These are phyloP conservation scores for Neonothopanus nambi DNA, from an alignment of 1,284 basidiomycete genomes.

Conservation along the genomic window DNA sequence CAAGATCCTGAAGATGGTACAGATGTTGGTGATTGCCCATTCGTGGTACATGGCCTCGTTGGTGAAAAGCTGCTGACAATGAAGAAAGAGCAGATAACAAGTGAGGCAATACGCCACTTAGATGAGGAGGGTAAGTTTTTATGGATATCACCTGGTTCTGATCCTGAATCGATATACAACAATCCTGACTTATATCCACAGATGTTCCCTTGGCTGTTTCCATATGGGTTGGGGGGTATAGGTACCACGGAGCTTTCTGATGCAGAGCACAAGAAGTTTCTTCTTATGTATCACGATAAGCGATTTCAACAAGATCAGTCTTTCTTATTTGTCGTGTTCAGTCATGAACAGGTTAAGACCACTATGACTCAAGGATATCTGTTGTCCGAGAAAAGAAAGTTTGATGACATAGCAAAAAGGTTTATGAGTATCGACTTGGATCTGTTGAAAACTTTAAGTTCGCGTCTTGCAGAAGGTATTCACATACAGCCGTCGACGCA, in stretches of 20 bases:
- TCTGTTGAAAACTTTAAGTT: slow-evolving; percentile 10
- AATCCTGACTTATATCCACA: no score
- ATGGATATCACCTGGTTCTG: no score
- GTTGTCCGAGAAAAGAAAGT: no score
- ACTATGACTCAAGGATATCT: slow-evolving; percentile 26
- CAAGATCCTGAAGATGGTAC: slow-evolving; percentile 17
- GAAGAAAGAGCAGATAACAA: no score
- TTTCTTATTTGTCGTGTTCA: slow-evolving; percentile 30
- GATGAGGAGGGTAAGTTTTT: no score
- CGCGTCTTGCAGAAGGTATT: slow-evolving; percentile 30
- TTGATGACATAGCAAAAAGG: slow-evolving; percentile 24
- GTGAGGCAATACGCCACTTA: no score
- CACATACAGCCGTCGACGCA: slow-evolving; percentile 33
- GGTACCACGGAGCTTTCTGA: slow-evolving; percentile 16
- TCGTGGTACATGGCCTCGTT: slow-evolving; percentile 22
- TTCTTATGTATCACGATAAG: slow-evolving; percentile 32
- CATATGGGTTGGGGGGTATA: slow-evolving; percentile 38
- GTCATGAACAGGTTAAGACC: slow-evolving; percentile 29
- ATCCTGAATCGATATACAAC: no score
- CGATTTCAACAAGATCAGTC: slow-evolving; percentile 28
- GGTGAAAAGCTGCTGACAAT: no score
- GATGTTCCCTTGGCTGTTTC: no score
- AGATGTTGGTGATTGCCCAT: slow-evolving; percentile 19
- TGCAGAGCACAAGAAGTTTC: slow-evolving; percentile 20
- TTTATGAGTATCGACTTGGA: slow-evolving; percentile 17